Percentiles rank a stretch among this genome's conserved stretches.
Evolutionary conservation across 1,284 basidiomycete species (phyloP).

Genomic region (Heterobasidion occidentale): DNA sequence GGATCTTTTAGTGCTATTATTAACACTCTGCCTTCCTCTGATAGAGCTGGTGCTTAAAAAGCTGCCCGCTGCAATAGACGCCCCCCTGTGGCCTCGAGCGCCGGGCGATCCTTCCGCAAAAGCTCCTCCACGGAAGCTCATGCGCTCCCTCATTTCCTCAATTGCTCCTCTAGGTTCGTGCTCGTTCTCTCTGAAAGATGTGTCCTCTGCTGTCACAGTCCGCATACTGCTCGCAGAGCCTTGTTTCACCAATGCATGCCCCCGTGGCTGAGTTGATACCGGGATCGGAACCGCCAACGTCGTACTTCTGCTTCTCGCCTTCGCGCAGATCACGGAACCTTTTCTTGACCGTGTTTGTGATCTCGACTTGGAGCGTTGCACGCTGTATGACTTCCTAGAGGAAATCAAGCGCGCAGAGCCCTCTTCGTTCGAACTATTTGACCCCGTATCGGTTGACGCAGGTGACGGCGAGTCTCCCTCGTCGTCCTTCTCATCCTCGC

Average conservation of each 20-base stretch:
- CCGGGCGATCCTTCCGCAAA: not conserved
- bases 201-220: constrained; percentile 49
- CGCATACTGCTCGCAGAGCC: constrained; percentile 59
- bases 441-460: constrained; percentile 42
- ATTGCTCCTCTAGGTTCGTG: constrained; percentile 11
- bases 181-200: constrained; percentile 12
- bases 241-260: constrained; percentile 27
- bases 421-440: constrained; percentile 14
- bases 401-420: not conserved
- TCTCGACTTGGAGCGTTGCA: constrained; percentile 3
- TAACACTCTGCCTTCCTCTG: constrained; percentile 10
- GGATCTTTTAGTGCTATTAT: constrained; percentile 25
- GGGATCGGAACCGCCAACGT: constrained; percentile 10
- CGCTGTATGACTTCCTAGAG: not conserved
- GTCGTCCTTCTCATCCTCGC: constrained; percentile 25
- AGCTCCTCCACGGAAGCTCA: not conserved
- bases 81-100: constrained; percentile 8
- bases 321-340: constrained; percentile 5
- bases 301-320: constrained; percentile 4
- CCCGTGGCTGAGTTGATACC: not conserved
- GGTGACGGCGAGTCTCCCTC: constrained; percentile 37
- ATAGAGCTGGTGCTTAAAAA: constrained; percentile 2
- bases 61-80: constrained; percentile 3
- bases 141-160: not conserved
- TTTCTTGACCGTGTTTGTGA: constrained; percentile 6